Conservation (phyloP, 1,284 basidiomycete species). For the Calocybe gambosa region DNA sequence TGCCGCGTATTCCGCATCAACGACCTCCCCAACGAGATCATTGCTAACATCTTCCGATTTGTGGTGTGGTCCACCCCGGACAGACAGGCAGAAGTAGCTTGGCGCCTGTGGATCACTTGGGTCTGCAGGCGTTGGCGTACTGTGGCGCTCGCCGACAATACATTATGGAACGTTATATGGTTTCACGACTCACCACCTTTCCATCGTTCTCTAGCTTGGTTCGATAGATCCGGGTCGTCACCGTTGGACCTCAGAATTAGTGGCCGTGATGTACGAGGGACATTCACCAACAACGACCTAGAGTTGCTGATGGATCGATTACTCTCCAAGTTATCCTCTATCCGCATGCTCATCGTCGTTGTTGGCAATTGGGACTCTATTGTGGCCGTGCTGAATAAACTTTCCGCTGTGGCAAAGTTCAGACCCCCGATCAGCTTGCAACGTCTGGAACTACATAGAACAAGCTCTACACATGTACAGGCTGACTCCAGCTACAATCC, state of each 20-base stretch:
- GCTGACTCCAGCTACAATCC: conserved; percentile 31
- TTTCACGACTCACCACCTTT: conserved; percentile 46
- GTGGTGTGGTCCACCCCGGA: conserved; percentile 41
- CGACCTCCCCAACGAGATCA: conserved; percentile 57
- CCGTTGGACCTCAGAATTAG: conserved; percentile 53
- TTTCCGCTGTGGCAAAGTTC: conserved; percentile 30
- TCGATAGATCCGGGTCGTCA: conserved; percentile 46
- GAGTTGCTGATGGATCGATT: conserved; percentile 38
- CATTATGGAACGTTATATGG: conserved; percentile 58
- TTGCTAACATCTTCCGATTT: conserved; percentile 54
- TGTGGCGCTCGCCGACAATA: conserved; percentile 38
- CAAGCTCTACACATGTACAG: conserved; percentile 38
- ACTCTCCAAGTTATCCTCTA: conserved; percentile 40
- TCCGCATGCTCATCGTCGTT: conserved; percentile 51
- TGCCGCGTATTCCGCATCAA: conserved; percentile 48
- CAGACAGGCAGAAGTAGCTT: conserved; percentile 27
- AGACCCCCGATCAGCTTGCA: conserved; percentile 37
- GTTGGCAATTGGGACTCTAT: conserved; percentile 46
- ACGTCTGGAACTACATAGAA: conserved; percentile 55
- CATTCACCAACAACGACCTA: conserved; percentile 39
- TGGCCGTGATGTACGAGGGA: conserved; percentile 29
- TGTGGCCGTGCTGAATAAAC: conserved; percentile 40
- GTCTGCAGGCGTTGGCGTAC: conserved; percentile 52
- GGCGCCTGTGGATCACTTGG: conserved; percentile 47
- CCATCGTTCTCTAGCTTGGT: conserved; percentile 43